Percentiles rank a stretch among this genome's conserved stretches.
phyloP scores from a whole-genome alignment of 306 rosid genomes.

The Acacia crassicarpa region DNA sequence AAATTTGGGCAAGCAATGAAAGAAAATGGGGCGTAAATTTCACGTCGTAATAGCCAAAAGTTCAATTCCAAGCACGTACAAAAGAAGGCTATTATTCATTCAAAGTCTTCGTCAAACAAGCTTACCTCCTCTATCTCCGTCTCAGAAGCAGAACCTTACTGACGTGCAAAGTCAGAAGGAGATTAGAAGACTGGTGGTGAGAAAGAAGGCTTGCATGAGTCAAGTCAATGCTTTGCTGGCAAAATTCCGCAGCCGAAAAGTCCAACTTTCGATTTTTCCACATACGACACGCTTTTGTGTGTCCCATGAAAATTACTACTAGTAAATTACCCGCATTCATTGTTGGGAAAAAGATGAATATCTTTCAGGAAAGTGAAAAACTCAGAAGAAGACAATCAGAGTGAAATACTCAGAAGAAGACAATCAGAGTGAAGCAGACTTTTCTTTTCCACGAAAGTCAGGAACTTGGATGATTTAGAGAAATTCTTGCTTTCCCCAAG shows the following conservation, averaged over 20 bases:
- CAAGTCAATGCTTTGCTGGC: neutral
- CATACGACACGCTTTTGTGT: neutral
- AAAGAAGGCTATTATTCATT: neutral
- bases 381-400: neutral
- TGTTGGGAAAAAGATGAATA: no score
- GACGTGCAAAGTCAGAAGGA: conserved; percentile 13
- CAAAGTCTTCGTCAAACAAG: conserved; percentile 21
- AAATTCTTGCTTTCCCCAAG: no score
- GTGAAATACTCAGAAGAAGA: neutral
- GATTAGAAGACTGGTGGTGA: neutral
- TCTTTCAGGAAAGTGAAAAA: neutral
- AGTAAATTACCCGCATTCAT: neutral
- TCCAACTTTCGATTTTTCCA: neutral
- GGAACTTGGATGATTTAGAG: no score
- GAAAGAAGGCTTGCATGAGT: neutral
- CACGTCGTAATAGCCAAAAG: neutral
- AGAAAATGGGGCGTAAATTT: conserved; percentile 1
- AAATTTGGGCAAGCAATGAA: neutral
- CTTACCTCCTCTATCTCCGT: neutral
- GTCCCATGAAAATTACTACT: neutral
- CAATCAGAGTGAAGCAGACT: neutral
- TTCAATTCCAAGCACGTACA: conserved; percentile 14
- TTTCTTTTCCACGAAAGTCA: neutral
- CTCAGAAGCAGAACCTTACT: neutral
- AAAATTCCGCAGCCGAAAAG: neutral